phyloP scores from a whole-genome alignment of 2,329 filamentous ascomycete species.

The Ascochyta koolunga region DNA sequence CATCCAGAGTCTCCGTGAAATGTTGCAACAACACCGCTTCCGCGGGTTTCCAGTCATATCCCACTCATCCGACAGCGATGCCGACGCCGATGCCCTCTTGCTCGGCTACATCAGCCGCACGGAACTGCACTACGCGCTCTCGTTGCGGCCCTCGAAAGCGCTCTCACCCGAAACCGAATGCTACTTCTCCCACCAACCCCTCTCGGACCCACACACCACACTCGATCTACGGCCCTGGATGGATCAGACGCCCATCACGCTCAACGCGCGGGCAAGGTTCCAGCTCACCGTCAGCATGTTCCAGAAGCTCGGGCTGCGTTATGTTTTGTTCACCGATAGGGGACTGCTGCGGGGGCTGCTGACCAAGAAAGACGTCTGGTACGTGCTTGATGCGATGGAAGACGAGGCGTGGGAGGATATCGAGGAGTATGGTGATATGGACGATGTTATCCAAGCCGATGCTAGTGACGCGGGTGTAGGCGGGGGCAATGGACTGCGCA shows the following conservation, averaged over 20 bases:
- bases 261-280: slow-evolving; percentile 76
- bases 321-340: slow-evolving; percentile 84
- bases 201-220: slow-evolving; percentile 72
- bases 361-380: slow-evolving; percentile 98
- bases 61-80: not conserved
- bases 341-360: slow-evolving; percentile 83
- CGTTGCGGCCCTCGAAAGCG: slow-evolving; percentile 64
- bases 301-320: slow-evolving; percentile 88
- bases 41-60: slow-evolving; percentile 88
- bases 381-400: slow-evolving; percentile 72
- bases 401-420: slow-evolving; percentile 39
- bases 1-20: slow-evolving; percentile 71
- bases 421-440: slow-evolving; percentile 49
- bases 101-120: slow-evolving; percentile 93
- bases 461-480: slow-evolving; percentile 38
- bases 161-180: slow-evolving; percentile 75
- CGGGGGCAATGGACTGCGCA: slow-evolving; percentile 43
- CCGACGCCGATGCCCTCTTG: slow-evolving; percentile 67
- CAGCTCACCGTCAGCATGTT: slow-evolving; percentile 92
- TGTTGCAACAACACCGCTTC: slow-evolving; percentile 77
- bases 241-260: slow-evolving; percentile 95
- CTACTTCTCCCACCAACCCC: slow-evolving; percentile 82
- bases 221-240: slow-evolving; percentile 96
- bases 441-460: not conserved
- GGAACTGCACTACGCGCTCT: slow-evolving; percentile 83